Evolutionary conservation across 2,329 filamentous ascomycete species (phyloP), one percentile per base, ranked within the genome.

Genomic region (Hypoxylon sp.): DNA sequence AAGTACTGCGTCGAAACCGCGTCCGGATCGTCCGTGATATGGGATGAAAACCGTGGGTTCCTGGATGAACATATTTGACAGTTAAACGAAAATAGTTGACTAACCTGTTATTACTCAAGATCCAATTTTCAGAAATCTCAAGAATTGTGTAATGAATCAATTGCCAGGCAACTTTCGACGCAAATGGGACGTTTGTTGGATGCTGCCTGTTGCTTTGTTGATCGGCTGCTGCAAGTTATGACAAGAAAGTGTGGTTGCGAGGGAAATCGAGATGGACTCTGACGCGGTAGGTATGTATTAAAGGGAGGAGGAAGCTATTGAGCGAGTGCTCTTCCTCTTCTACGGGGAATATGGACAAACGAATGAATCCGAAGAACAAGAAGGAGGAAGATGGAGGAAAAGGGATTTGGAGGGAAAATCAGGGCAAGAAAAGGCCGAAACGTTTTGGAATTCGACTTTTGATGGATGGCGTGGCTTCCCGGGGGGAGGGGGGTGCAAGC

Each of bases 321-420:
- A 76, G 72, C 74, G 74, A 76, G 70, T 73, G 75, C 70, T 72
- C 71, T 76, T 76, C 75, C 75, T 75, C 69, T 76, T 69, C 44
- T 73, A 72, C 60, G 62, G 64, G 71, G 72, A 77, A 72, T 76
- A 75, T 76, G 70, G 74, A 76, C 74, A 77, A 77, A 77, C 76
- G 76, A 77, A 77, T 77, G 75, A 75, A 76, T 76, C 72, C 75
- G 75, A 77, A 76, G 60, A 67, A 71, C 72, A 74, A 74, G 73
- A 73, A 70, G 64, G 68, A 69, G 65, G 70, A 70, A 63, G 63
- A 66, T 59, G 62, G 56, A 52, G 65, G 63, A 70, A 52, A 60
- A 69, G 61, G 59, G 64, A 69, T 44, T 60, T 65, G 16, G 68
- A 70, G 67, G 68, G 68, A 67, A 57, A 61, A 59, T 75, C 72